phyloP scores from a whole-genome alignment of 257 asterid genomes.

The Solanum corneliomulleri region DNA sequence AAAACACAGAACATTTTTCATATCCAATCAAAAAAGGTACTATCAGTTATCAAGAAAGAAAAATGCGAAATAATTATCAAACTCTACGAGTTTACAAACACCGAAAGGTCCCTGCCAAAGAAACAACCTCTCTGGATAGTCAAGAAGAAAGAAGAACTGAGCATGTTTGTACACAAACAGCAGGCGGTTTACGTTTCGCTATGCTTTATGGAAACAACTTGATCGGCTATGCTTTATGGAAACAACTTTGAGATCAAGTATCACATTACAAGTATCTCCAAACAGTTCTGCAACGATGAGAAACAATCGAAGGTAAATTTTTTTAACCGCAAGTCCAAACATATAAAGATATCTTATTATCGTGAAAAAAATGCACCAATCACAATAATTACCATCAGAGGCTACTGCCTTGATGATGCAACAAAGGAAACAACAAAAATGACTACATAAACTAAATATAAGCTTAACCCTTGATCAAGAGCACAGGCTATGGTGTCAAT shows the following conservation, averaged over 20 bases:
- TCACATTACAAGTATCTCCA: background rate
- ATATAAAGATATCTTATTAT: background rate
- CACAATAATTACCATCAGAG: background rate
- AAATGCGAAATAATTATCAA: background rate
- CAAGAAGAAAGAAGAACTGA: background rate
- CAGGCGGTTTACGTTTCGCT: background rate
- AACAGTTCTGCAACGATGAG: background rate
- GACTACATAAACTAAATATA: background rate
- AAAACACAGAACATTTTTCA: background rate
- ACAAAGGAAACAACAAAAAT: background rate
- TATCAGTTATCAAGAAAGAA: background rate
- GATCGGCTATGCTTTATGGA: background rate
- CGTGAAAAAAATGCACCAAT: background rate
- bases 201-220: background rate
- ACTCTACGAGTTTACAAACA: background rate
- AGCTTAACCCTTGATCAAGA: background rate
- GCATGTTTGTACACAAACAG: background rate
- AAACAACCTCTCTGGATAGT: background rate
- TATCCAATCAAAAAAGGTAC: background rate
- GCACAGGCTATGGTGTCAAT: background rate
- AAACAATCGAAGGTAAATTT: background rate
- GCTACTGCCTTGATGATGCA: background rate
- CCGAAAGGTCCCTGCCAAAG: background rate
- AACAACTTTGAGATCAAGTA: background rate
- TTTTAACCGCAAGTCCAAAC: background rate